Evolutionary conservation across 352 stramenopile genomes (phyloP), one percentile per base, ranked within the genome.

Genomic region (Globisporangium echinulatum): DNA sequence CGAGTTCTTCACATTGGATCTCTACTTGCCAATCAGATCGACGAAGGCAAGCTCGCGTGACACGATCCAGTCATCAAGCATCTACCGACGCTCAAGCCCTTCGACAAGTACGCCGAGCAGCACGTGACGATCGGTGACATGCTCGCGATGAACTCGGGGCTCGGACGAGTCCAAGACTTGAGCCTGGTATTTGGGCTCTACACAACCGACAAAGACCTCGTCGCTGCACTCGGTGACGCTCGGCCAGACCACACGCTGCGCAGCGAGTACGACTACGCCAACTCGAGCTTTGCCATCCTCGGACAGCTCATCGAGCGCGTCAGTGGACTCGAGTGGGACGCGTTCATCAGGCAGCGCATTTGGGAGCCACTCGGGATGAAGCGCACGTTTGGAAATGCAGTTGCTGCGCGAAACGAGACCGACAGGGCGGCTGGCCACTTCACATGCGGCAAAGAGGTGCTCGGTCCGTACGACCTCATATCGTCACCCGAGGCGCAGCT

Each of bases 241-340:
- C 63, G 76, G 51, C 76, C 76, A 0, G 46, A 66, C 17, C 72
- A 80, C 54, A 62, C 68, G 1, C 66, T 87, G 17, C 75, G 77
- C 37, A 68, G 70, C 19, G 74, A 66, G 8, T 75, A 82, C 39
- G 76, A 81, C 54, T 87, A 87, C 58, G 58, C 75, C 37, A 89
- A 87, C 49, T 48, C 75, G 19, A 87, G 87, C 59, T 88, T 80
- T 52, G 75, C 69, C 1, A 78, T 87, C 49, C 60, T 88, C 25
- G 80, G 80, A 0, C 69, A 86, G 59, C 61, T 90, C 19, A 82
- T 88, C 47, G 62, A 79, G 42, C 68, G 54, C 15, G 65, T 87
- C 5, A 76, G 57, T 8, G 75, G 72, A 1, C 61, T 70, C n/a
- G 47, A 70, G n/a, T 90, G 80, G 80, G 57, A 82, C 59, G 61